Conservation (phyloP, 257 asterid species). For the Solanum medicagineum region DNA sequence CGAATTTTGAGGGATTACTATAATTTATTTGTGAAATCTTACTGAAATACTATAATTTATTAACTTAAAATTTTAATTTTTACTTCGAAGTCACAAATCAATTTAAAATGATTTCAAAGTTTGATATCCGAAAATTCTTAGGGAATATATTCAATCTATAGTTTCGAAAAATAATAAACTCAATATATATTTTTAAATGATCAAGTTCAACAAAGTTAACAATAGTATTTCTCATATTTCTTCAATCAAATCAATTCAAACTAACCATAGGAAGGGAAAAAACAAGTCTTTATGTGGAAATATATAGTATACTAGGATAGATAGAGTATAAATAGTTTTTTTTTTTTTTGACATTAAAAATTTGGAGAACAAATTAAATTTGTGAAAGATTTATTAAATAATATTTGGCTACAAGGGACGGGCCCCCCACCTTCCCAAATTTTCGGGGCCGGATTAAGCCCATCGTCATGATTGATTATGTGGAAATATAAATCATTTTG, state of each 20-base stretch:
- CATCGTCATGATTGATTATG: background rate
- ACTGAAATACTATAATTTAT: too few species aligned
- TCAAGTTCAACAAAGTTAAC: background rate
- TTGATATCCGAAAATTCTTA: background rate
- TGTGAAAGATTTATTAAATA: background rate
- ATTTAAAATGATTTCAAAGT: background rate
- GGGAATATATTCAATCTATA: background rate
- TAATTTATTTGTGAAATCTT: too few species aligned
- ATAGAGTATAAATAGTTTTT: background rate
- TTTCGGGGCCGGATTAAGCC: background rate
- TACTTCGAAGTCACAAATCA: background rate
- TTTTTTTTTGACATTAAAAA: background rate
- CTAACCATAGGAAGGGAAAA: too few species aligned
- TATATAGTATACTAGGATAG: too few species aligned
- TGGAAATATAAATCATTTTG: background rate
- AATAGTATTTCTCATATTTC: background rate
- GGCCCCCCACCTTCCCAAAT: background rate
- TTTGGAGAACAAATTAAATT: background rate
- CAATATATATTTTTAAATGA: background rate
- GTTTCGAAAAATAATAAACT: background rate
- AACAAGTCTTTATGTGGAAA: too few species aligned
- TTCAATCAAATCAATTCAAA: background rate
- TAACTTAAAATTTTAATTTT: background rate
- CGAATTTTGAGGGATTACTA: too few species aligned
- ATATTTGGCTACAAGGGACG: background rate